phyloP scores from a whole-genome alignment of 352 stramenopile species.

The Globisporangium solare region DNA sequence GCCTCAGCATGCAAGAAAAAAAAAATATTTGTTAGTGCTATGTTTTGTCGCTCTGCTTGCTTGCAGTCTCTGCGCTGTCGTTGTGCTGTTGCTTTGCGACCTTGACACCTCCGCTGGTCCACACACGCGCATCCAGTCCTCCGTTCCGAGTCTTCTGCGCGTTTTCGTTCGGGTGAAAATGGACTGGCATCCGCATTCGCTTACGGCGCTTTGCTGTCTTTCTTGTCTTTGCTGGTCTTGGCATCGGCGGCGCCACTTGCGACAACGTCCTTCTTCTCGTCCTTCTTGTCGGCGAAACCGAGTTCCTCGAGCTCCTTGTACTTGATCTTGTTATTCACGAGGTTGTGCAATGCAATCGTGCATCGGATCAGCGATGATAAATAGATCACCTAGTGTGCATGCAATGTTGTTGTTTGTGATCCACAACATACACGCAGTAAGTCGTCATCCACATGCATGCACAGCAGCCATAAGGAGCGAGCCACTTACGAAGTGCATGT shows the following conservation, averaged over 20 bases:
- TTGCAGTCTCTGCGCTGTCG: background rate
- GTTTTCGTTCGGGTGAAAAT: too few relatives aligned
- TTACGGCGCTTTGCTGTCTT: slow-evolving; percentile 42
- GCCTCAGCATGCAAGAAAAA: too few relatives aligned
- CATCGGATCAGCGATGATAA: slow-evolving; percentile 96
- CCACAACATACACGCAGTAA: too few relatives aligned
- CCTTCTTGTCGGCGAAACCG: slow-evolving; percentile 65
- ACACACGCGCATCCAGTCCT: background rate
- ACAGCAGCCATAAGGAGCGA: background rate
- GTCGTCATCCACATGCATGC: too few relatives aligned
- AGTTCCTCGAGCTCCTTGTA: slow-evolving; percentile 90
- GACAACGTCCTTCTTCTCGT: slow-evolving; percentile 48
- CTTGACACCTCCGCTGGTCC: too few relatives aligned
- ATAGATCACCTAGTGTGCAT: slow-evolving; percentile 94
- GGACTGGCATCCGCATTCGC: background rate
- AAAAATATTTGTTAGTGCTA: too few relatives aligned
- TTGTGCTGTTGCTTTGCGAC: background rate
- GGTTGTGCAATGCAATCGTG: slow-evolving; percentile 98
- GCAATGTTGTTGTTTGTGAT: too few relatives aligned
- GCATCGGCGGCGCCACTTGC: slow-evolving; percentile 10
- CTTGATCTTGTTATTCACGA: slow-evolving; percentile 99
- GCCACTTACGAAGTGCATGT: slow-evolving; percentile 96
- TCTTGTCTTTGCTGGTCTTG: slow-evolving; percentile 41
- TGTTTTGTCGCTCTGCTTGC: too few relatives aligned
- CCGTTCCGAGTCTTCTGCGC: too few relatives aligned